Conservation (phyloP, 169 alveolate genomes). For the Plasmodium vivax region DNA sequence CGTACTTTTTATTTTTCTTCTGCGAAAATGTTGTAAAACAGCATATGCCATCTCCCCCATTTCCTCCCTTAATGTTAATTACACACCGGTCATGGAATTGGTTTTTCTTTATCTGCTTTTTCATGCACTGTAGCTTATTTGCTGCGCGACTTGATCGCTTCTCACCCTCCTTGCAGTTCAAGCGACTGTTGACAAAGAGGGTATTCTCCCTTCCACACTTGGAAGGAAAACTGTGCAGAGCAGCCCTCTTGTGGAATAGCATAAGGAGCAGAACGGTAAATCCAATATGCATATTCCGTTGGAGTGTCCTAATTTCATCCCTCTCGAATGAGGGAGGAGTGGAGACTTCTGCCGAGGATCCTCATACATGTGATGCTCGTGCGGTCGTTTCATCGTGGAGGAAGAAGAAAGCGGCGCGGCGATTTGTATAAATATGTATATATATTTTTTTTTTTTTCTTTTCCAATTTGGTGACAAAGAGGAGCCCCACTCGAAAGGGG, state of each 20-base stretch:
- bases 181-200: slow-evolving; percentile 1
- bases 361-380: background rate
- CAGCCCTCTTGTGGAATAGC: background rate
- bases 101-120: slow-evolving; percentile 68
- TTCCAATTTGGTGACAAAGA: background rate
- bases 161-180: background rate
- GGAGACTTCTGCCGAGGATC: background rate
- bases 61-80: slow-evolving; percentile 87
- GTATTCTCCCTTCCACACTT: background rate
- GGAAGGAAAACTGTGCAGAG: background rate
- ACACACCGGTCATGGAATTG: slow-evolving; percentile 81
- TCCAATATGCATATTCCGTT: slow-evolving; percentile 3
- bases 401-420: background rate
- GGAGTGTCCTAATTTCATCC: background rate
- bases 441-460: background rate
- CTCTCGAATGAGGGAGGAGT: background rate
- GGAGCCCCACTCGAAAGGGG: background rate
- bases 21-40: slow-evolving; percentile 83
- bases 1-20: slow-evolving; percentile 89
- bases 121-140: slow-evolving; percentile 17
- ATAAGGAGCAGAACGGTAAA: background rate
- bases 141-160: background rate
- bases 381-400: background rate
- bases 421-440: background rate
- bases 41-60: slow-evolving; percentile 91